Conservation (phyloP, 2,329 filamentous ascomycete genomes). For the Fusarium oxysporum region DNA sequence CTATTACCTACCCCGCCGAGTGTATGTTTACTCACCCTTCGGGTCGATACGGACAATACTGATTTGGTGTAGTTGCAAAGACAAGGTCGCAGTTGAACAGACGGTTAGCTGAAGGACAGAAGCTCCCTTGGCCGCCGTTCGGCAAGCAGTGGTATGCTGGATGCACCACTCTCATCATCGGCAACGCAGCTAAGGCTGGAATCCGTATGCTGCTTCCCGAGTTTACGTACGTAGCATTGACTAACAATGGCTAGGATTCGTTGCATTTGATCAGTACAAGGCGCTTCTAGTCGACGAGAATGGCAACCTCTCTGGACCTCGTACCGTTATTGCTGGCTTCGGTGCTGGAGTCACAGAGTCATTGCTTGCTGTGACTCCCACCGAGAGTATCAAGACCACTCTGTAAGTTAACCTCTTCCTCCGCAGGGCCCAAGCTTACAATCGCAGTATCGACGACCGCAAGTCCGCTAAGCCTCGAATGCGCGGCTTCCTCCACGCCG, state of each 20-base stretch:
- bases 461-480: constrained; percentile 88
- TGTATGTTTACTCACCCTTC: constrained; percentile 65
- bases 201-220: constrained; percentile 72
- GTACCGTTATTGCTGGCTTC: constrained; percentile 93
- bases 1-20: constrained; percentile 94
- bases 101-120: constrained; percentile 81
- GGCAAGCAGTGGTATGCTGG: constrained; percentile 97
- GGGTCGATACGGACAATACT: background rate
- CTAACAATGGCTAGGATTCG: constrained; percentile 66
- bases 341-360: constrained; percentile 96
- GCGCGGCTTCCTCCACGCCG: constrained; percentile 91
- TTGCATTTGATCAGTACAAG: constrained; percentile 97
- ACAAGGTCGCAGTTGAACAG: constrained; percentile 94
- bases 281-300: constrained; percentile 81
- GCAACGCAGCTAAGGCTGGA: constrained; percentile 95
- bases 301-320: constrained; percentile 89
- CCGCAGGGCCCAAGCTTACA: background rate
- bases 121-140: constrained; percentile 94
- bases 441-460: constrained; percentile 85
- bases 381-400: constrained; percentile 98
- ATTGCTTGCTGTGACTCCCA: constrained; percentile 92
- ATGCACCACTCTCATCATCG: constrained; percentile 95
- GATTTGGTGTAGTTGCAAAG: constrained; percentile 77
- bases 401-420: constrained; percentile 62
- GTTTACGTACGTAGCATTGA: background rate